Percentiles rank a stretch among this genome's conserved stretches.
phyloP scores from a whole-genome alignment of 768 basidiomycete genomes.

The Ramaria sp. region DNA sequence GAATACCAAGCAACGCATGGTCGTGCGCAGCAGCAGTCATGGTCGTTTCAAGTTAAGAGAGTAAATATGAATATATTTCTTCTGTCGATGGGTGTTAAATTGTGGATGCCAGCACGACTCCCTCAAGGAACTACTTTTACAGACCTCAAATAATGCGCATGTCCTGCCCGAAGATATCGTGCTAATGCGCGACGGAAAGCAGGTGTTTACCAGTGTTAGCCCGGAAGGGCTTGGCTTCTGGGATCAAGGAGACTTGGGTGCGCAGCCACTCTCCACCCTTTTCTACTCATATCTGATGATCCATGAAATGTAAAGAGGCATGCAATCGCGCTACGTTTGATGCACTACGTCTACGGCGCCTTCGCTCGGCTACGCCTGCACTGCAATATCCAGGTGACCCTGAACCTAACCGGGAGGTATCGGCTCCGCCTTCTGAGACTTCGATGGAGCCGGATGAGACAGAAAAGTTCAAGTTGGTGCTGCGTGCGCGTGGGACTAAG shows the following conservation, averaged over 20 bases:
- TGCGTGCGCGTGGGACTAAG: constrained; percentile 48
- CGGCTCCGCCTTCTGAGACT: constrained; percentile 12
- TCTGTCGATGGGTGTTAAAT: neutral
- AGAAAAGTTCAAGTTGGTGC: constrained; percentile 51
- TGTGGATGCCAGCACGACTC: constrained; percentile 40
- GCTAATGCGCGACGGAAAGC: constrained; percentile 48
- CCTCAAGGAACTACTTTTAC: constrained; percentile 55
- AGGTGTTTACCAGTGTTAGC: constrained; percentile 58
- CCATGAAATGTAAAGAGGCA: constrained; percentile 36
- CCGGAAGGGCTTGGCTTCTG: constrained; percentile 57
- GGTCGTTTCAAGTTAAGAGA: constrained; percentile 27
- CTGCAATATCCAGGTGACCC: constrained; percentile 14
- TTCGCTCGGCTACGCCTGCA: constrained; percentile 18
- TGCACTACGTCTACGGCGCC: constrained; percentile 37
- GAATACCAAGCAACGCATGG: constrained; percentile 26
- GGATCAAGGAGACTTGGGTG: constrained; percentile 58
- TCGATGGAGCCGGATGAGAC: constrained; percentile 26
- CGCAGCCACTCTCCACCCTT: constrained; percentile 14
- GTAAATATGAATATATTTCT: neutral
- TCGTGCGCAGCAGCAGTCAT: constrained; percentile 22
- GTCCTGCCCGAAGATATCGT: constrained; percentile 43
- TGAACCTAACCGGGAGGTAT: constrained; percentile 13
- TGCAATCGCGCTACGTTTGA: constrained; percentile 54
- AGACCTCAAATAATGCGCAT: constrained; percentile 47
- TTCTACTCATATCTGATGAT: neutral